Percentiles rank a stretch among this genome's conserved stretches.
phyloP scores from a whole-genome alignment of 2,329 filamentous ascomycete genomes.

The Cercospora beticola region DNA sequence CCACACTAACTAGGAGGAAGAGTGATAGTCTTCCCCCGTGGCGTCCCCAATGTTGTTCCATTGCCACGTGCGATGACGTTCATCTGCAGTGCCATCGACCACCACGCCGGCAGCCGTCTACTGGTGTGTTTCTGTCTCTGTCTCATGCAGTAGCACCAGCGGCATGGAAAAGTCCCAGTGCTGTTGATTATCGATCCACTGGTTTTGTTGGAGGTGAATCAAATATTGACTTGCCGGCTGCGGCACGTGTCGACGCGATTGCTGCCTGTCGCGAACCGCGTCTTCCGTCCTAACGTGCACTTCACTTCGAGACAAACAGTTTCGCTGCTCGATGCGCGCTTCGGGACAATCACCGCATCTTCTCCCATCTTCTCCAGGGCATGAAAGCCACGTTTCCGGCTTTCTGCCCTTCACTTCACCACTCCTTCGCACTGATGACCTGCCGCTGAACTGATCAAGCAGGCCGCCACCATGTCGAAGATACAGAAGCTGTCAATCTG shows the following conservation, averaged over 20 bases:
- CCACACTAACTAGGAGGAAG: background rate
- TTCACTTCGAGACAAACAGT: background rate
- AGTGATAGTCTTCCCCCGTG: background rate
- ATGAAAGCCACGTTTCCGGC: background rate
- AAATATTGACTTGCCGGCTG: background rate
- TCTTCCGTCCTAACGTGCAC: background rate
- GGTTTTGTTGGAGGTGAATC: background rate
- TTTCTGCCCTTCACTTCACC: background rate
- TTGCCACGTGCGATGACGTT: background rate
- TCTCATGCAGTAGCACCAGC: background rate
- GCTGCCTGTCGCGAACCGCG: background rate
- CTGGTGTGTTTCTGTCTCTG: background rate
- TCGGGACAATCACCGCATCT: background rate
- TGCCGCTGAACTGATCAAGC: background rate
- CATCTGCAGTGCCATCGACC: background rate
- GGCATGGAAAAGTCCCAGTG: background rate
- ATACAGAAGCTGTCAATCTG: conserved; percentile 87
- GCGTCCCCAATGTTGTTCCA: background rate
- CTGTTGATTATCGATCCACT: background rate
- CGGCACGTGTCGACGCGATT: background rate
- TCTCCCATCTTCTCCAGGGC: background rate
- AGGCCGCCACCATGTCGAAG: conserved; percentile 50
- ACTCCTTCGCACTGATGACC: background rate
- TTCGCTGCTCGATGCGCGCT: background rate
- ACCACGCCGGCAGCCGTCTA: background rate